These are phyloP conservation scores for Evernia prunastri DNA, from an alignment of 495 filamentous ascomycete species.

Conservation along the genomic window DNA sequence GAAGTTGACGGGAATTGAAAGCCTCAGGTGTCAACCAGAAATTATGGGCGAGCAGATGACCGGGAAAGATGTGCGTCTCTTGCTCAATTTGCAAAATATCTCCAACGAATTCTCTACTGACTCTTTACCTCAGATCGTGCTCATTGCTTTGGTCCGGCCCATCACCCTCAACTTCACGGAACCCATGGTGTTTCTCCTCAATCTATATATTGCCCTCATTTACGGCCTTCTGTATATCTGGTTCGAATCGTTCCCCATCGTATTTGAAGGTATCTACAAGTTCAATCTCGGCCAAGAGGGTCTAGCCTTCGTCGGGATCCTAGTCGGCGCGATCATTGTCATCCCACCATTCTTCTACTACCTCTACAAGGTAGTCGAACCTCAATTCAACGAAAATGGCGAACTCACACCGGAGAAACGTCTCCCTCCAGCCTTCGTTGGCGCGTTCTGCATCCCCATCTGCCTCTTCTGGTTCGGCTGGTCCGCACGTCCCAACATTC, in stretches of 20 bases:
- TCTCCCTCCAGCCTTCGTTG: constrained; percentile 37
- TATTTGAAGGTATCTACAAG: constrained; percentile 44
- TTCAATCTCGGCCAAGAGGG: constrained; percentile 44
- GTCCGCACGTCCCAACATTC: constrained; percentile 37
- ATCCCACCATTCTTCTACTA: constrained; percentile 45
- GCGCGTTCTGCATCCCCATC: constrained; percentile 41
- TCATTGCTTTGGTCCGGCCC: constrained; percentile 38
- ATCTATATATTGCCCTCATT: constrained; percentile 49
- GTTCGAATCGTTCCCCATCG: constrained; percentile 53
- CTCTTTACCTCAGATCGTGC: constrained; percentile 14
- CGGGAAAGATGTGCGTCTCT: constrained; percentile 27
- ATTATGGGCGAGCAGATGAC: constrained; percentile 34
- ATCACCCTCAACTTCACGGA: constrained; percentile 42
- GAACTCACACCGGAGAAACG: constrained; percentile 39
- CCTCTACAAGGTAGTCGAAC: constrained; percentile 36
- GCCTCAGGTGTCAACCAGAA: constrained; percentile 36
- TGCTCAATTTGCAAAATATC: neutral
- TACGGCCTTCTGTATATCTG: constrained; percentile 52
- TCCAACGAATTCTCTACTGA: neutral
- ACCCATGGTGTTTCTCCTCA: constrained; percentile 46
- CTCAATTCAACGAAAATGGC: constrained; percentile 36
- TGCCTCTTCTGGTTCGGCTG: constrained; percentile 57
- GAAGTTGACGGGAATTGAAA: constrained; percentile 33
- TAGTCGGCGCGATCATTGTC: constrained; percentile 37
- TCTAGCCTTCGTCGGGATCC: constrained; percentile 46